These are phyloP conservation scores for Trichoderma sp. DNA, from an alignment of 2,329 filamentous ascomycete species.

Conservation along the genomic window DNA sequence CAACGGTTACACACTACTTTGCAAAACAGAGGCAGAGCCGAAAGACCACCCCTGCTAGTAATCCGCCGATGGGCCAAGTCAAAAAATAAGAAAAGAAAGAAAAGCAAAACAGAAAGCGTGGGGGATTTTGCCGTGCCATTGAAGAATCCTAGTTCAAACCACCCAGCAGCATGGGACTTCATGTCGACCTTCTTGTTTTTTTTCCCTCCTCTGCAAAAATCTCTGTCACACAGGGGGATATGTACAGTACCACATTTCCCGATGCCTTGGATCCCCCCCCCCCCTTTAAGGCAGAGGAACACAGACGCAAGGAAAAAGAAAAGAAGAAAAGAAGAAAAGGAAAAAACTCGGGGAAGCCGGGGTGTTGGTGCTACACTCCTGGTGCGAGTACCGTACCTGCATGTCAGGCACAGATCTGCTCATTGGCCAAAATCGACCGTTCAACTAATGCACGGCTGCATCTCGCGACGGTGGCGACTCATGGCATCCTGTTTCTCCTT, in stretches of 20 bases:
- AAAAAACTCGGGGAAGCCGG: conserved; percentile 10
- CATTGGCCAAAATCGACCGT: conserved; percentile 1
- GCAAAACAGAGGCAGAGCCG: background rate
- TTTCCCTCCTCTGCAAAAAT: background rate
- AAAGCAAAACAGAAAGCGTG: background rate
- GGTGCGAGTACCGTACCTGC: conserved; percentile 1
- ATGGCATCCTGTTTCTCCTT: conserved; percentile 6
- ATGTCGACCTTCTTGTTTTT: background rate
- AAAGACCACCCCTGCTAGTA: background rate
- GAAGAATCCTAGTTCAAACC: background rate
- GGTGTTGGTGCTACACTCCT: conserved; percentile 6
- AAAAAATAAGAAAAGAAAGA: background rate
- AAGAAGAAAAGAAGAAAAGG: conserved; percentile 3
- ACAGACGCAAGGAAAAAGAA: background rate
- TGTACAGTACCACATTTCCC: background rate
- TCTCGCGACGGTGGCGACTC: conserved; percentile 11
- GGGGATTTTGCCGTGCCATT: background rate
- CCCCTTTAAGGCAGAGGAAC: background rate
- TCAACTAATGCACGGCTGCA: conserved; percentile 13
- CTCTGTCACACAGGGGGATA: background rate
- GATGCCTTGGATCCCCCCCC: background rate
- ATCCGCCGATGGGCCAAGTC: background rate
- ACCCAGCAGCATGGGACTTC: background rate
- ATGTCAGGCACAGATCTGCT: conserved; percentile 10
- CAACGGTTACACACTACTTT: background rate